These are phyloP conservation scores for Paramecium sexaurelia DNA, from an alignment of 73 alveolate genomes.

Conservation along the genomic window DNA sequence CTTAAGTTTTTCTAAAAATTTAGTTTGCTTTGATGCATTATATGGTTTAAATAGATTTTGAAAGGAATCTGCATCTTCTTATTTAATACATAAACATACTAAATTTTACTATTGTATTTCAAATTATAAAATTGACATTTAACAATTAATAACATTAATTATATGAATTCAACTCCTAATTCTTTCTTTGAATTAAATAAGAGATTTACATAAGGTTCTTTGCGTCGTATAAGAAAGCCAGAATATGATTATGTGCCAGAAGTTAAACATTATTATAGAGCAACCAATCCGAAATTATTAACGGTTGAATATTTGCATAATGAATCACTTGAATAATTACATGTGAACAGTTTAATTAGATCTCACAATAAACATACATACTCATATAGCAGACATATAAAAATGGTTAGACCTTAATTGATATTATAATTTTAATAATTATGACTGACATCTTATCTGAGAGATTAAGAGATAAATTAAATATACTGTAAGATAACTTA, in stretches of 20 bases:
- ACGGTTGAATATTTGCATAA: conserved; percentile 32
- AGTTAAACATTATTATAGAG: conserved; percentile 14
- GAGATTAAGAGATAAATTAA: background rate
- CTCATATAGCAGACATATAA: background rate
- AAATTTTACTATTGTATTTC: background rate
- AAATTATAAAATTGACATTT: conserved; percentile 35
- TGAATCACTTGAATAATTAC: background rate
- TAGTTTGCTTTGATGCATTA: no score
- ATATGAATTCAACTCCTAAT: conserved; percentile 24
- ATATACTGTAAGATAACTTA: background rate
- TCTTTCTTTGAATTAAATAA: conserved; percentile 26
- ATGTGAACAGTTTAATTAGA: background rate
- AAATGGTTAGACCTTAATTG: conserved; percentile 13
- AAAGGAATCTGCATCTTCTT: no score
- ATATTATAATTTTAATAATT: conserved; percentile 28
- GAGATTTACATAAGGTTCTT: conserved; percentile 36
- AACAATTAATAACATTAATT: conserved; percentile 8
- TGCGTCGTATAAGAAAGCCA: background rate
- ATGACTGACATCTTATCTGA: conserved; percentile 1
- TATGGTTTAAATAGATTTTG: no score
- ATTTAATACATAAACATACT: no score
- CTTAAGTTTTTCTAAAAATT: no score
- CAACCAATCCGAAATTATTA: conserved; percentile 17
- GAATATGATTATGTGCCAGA: conserved; percentile 22
- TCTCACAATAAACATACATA: background rate